These are phyloP conservation scores for Diaporthe sp. DNA, from an alignment of 2,329 filamentous ascomycete genomes.

Conservation along the genomic window DNA sequence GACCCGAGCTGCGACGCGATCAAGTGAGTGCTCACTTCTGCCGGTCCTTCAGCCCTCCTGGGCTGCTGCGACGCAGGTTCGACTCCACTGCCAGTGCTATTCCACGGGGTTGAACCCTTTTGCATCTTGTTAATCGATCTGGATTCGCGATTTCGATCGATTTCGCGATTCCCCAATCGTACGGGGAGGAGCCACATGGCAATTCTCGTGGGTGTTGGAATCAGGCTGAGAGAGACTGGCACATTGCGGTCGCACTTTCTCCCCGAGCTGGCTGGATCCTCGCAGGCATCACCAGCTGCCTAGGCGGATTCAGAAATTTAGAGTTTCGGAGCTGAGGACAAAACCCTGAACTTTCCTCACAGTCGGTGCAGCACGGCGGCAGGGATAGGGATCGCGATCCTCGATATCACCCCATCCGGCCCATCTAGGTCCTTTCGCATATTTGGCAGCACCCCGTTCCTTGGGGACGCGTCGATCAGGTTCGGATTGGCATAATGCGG, in stretches of 20 bases:
- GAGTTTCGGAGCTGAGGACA: constrained; percentile 16
- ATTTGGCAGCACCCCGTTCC: neutral
- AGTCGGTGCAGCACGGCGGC: constrained; percentile 8
- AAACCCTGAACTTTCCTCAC: constrained; percentile 21
- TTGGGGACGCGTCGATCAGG: constrained; percentile 7
- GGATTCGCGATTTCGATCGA: neutral
- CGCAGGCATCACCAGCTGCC: neutral
- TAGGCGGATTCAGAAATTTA: constrained; percentile 7
- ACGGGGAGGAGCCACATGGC: constrained; percentile 1
- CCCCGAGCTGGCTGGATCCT: neutral
- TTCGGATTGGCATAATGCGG: neutral
- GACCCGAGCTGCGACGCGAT: constrained; percentile 10
- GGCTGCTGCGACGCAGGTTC: neutral
- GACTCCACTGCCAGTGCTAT: neutral
- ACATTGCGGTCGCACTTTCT: neutral
- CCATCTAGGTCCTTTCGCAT: neutral
- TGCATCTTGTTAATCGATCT: constrained; percentile 16
- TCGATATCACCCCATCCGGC: neutral
- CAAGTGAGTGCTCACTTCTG: constrained; percentile 19
- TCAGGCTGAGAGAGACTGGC: neutral
- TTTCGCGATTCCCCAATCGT: neutral
- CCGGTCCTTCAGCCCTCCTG: constrained; percentile 12
- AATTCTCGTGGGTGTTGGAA: neutral
- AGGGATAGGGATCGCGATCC: constrained; percentile 26
- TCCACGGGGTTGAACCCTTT: constrained; percentile 14